Conservation (phyloP, 2,329 filamentous ascomycete species). For the Trichoderma guizhouense region DNA sequence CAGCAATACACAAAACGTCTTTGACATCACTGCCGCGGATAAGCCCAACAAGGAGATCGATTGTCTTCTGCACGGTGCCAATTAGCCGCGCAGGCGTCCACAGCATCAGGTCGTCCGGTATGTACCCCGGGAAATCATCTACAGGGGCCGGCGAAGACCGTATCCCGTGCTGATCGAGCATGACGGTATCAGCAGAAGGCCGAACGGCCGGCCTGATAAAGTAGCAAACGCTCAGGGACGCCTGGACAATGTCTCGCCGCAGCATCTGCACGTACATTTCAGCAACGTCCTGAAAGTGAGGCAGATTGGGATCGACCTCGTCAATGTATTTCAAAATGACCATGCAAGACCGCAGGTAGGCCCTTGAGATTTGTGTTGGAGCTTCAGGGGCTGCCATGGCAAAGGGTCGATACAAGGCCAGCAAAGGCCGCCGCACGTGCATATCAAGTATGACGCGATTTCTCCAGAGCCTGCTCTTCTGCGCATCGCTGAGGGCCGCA, state of each 20-base stretch:
- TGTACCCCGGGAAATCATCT: slow-evolving; percentile 35
- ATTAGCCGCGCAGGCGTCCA: slow-evolving; percentile 43
- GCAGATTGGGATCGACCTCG: slow-evolving; percentile 47
- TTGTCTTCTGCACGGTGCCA: slow-evolving; percentile 44
- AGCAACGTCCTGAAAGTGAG: slow-evolving; percentile 46
- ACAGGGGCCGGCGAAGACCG: slow-evolving; percentile 35
- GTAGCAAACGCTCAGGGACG: slow-evolving; percentile 53
- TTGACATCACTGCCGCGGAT: slow-evolving; percentile 50
- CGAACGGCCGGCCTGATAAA: slow-evolving; percentile 43
- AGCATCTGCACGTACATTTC: slow-evolving; percentile 53
- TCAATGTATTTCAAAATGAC: slow-evolving; percentile 54
- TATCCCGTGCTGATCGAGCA: slow-evolving; percentile 31
- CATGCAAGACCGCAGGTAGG: slow-evolving; percentile 54
- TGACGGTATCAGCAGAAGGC: slow-evolving; percentile 29
- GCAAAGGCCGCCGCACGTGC: slow-evolving; percentile 50
- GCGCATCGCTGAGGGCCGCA: slow-evolving; percentile 39
- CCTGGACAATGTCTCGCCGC: slow-evolving; percentile 53
- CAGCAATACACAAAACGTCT: slow-evolving; percentile 47
- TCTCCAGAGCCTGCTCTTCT: slow-evolving; percentile 51
- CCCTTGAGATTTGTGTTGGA: slow-evolving; percentile 49
- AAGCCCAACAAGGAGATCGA: slow-evolving; percentile 44
- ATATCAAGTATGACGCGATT: slow-evolving; percentile 51
- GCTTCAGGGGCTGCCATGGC: slow-evolving; percentile 50
- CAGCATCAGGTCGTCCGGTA: slow-evolving; percentile 36
- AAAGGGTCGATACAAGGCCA: slow-evolving; percentile 54